phyloP scores from a whole-genome alignment of 768 basidiomycete genomes.

The Serendipita sp. region DNA sequence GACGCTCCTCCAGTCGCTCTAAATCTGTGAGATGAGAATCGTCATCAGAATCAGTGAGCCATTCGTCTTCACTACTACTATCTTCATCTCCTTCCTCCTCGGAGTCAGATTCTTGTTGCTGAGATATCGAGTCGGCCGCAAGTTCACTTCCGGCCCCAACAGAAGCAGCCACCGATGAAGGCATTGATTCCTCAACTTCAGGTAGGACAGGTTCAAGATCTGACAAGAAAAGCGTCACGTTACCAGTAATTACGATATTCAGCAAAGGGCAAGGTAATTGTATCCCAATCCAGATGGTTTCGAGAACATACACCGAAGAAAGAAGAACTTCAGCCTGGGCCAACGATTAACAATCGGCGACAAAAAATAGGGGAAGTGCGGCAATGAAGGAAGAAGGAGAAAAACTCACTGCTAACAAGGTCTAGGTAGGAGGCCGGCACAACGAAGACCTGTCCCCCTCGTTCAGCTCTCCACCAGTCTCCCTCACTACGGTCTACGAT shows the following conservation, averaged over 20 bases:
- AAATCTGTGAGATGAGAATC: slow-evolving; percentile 20
- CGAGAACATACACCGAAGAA: slow-evolving; percentile 19
- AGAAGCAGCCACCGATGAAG: neutral
- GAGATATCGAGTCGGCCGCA: neutral
- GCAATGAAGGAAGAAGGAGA: slow-evolving; percentile 16
- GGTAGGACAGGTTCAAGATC: slow-evolving; percentile 7
- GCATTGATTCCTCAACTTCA: neutral
- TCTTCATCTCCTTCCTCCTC: slow-evolving; percentile 23
- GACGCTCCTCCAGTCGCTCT: slow-evolving; percentile 35
- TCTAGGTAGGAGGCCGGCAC: slow-evolving; percentile 89
- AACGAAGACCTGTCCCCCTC: slow-evolving; percentile 68
- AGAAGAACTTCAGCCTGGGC: slow-evolving; percentile 64
- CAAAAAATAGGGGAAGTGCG: slow-evolving; percentile 34
- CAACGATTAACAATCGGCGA: slow-evolving; percentile 33
- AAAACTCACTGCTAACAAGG: slow-evolving; percentile 52
- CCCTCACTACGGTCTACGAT: slow-evolving; percentile 72
- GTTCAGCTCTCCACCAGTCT: slow-evolving; percentile 96
- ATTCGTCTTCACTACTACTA: slow-evolving; percentile 18
- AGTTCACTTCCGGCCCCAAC: neutral
- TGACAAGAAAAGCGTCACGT: slow-evolving; percentile 9
- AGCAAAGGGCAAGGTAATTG: too few species aligned
- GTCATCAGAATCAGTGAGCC: neutral
- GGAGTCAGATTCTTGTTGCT: slow-evolving; percentile 15
- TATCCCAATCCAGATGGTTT: slow-evolving; percentile 5
- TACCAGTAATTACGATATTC: neutral